Percentiles rank a stretch among this genome's conserved stretches.
These are phyloP conservation scores for Fusarium xyrophilum DNA, from an alignment of 2,329 filamentous ascomycete genomes.

Conservation along the genomic window DNA sequence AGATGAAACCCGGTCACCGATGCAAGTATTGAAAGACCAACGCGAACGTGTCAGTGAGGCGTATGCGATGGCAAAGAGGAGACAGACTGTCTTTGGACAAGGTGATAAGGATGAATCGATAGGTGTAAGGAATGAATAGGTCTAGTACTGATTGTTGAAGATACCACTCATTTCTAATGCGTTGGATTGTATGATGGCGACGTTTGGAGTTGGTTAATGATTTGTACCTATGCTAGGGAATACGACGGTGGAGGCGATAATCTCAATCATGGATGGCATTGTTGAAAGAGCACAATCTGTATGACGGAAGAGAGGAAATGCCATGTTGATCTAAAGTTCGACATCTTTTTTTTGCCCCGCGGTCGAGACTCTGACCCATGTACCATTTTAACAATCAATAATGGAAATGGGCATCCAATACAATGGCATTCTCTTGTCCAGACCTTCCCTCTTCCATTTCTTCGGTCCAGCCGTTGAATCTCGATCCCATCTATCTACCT, in stretches of 20 bases:
- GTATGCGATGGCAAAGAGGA: conserved; percentile 16
- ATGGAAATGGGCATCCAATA: not conserved
- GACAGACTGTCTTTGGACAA: conserved; percentile 12
- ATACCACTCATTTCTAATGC: not conserved
- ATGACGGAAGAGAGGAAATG: conserved; percentile 4
- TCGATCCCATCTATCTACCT: conserved; percentile 24
- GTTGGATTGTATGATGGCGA: not conserved
- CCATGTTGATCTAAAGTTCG: conserved; percentile 8
- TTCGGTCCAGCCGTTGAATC: conserved; percentile 20
- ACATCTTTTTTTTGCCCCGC: not conserved
- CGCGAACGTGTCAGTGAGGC: conserved; percentile 21
- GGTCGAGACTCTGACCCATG: conserved; percentile 10
- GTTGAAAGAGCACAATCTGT: not conserved
- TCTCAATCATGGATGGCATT: conserved; percentile 17
- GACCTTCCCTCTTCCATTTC: not conserved
- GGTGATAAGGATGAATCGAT: conserved; percentile 9
- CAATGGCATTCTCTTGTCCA: not conserved
- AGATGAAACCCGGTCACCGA: conserved; percentile 14
- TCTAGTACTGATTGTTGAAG: not conserved
- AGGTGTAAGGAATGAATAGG: not conserved
- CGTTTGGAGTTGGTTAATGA: not conserved
- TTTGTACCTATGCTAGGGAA: not conserved
- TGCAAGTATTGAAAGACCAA: conserved; percentile 25
- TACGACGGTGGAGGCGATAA: not conserved
- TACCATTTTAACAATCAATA: not conserved